Conservation (phyloP, 306 rosid genomes). For the Malus sieversii region DNA sequence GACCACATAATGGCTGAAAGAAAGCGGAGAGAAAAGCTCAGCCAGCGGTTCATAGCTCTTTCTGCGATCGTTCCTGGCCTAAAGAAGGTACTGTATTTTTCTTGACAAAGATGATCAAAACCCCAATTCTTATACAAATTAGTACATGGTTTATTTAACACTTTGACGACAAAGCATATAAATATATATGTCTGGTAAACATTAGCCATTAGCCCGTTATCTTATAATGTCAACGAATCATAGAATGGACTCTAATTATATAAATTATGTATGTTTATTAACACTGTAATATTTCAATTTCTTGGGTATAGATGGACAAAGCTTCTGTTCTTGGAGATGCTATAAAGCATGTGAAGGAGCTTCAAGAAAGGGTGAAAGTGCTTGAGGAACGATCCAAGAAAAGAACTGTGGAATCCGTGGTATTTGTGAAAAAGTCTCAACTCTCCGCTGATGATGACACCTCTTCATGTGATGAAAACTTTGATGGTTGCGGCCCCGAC, state of each 20-base stretch:
- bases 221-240: too few species aligned
- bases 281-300: background rate
- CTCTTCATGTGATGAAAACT: slow-evolving; percentile 44
- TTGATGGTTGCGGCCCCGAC: background rate
- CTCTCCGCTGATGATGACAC: slow-evolving; percentile 29
- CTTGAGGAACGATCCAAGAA: slow-evolving; percentile 59
- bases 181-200: too few species aligned
- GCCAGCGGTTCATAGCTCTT: slow-evolving; percentile 73
- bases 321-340: slow-evolving; percentile 68
- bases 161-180: background rate
- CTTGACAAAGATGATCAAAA: background rate
- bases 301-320: slow-evolving; percentile 52
- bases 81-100: slow-evolving; percentile 46
- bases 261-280: background rate
- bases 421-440: slow-evolving; percentile 33
- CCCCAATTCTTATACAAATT: background rate
- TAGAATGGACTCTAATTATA: background rate
- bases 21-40: slow-evolving; percentile 69
- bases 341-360: slow-evolving; percentile 53
- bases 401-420: slow-evolving; percentile 34
- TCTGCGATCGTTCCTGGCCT: slow-evolving; percentile 66
- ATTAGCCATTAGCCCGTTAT: too few species aligned
- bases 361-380: slow-evolving; percentile 39
- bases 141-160: background rate
- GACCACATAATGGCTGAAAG: slow-evolving; percentile 81